These are phyloP conservation scores for Erodium trifolium DNA, from an alignment of 441 rosid genomes.

Conservation along the genomic window DNA sequence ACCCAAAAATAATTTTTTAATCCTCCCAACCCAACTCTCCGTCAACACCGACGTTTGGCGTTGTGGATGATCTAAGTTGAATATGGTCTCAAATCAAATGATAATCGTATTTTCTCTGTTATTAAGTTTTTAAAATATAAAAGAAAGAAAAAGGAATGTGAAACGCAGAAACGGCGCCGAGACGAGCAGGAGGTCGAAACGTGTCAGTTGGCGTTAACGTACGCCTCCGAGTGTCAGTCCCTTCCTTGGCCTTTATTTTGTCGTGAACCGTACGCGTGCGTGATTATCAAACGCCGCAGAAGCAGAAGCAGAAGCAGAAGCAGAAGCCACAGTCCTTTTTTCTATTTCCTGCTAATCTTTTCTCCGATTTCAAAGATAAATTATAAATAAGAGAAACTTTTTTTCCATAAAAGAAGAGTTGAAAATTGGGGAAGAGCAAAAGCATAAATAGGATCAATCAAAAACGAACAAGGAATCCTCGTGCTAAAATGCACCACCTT, in stretches of 20 bases:
- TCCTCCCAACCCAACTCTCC: too few relatives aligned
- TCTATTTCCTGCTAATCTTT: not conserved
- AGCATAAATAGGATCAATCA: too few relatives aligned
- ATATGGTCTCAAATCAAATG: too few relatives aligned
- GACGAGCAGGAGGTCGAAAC: conserved; percentile 12
- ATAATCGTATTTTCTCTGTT: too few relatives aligned
- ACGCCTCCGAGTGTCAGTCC: conserved; percentile 4
- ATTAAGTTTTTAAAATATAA: too few relatives aligned
- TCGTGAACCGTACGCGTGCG: conserved; percentile 75
- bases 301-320: conserved; percentile 9
- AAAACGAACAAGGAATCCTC: conserved; percentile 19
- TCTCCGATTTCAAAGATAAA: not conserved
- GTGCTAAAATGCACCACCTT: conserved; percentile 51
- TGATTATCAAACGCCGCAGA: conserved; percentile 38
- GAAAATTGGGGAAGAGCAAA: conserved; percentile 16
- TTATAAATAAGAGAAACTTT: too few relatives aligned
- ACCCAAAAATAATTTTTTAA: too few relatives aligned
- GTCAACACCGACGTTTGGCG: too few relatives aligned
- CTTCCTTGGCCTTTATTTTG: conserved; percentile 24
- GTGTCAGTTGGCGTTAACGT: conserved; percentile 9
- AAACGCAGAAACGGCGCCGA: not conserved
- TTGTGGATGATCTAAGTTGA: too few relatives aligned
- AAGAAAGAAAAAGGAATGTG: not conserved
- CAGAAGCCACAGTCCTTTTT: not conserved
- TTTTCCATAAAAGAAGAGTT: conserved; percentile 10